Evolutionary conservation across 2,329 filamentous ascomycete species (phyloP), one percentile per base, ranked within the genome.

Genomic region (Apiospora marii): DNA sequence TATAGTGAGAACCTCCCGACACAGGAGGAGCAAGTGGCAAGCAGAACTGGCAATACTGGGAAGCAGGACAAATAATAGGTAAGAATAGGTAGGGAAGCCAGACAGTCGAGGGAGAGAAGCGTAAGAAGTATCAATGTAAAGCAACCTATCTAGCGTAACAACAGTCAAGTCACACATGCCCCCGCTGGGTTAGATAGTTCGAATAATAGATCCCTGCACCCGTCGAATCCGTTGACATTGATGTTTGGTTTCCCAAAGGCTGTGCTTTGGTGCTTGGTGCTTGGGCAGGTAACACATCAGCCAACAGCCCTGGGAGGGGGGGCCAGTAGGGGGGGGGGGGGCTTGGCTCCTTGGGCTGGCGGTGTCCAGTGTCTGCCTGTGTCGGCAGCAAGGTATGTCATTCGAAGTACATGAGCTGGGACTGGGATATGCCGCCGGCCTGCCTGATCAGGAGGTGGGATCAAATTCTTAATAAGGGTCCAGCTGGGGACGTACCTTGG

Each of bases 391-490:
- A 7, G 44, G 44, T 48, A 48, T 48, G 44, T 48, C 51, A 30
- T 30, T 30, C 27, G 27, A 34, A n/a, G 49, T 27, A 53, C 5
- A 19, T 30, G 51, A 41, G 37, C 37, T 41, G 37, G 37, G 24
- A 24, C 53, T 61, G 53, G 53, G 30, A 41, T 64, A 64, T 41
- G 58, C 34, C 34, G 22, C 22, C 10, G 58, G 30, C 58, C 58
- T 64, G 58, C 34, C 58, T 64, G 58, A 64, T 64, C 58, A 64
- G 58, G 58, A 64, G 58, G 34, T 64, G 58, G 58, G 10, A 58
- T 30, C 22, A 24, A 24, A 64, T 64, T 41, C 34, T 19, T 64
- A 64, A 41, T 64, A 64, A 41, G 58, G 58, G 58, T 64, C 58
- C 58, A 64, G 58, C 7, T 64, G 58, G 34, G 58, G 58, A 12